Conservation (phyloP, 306 rosid genomes). For the Myrica gale region DNA sequence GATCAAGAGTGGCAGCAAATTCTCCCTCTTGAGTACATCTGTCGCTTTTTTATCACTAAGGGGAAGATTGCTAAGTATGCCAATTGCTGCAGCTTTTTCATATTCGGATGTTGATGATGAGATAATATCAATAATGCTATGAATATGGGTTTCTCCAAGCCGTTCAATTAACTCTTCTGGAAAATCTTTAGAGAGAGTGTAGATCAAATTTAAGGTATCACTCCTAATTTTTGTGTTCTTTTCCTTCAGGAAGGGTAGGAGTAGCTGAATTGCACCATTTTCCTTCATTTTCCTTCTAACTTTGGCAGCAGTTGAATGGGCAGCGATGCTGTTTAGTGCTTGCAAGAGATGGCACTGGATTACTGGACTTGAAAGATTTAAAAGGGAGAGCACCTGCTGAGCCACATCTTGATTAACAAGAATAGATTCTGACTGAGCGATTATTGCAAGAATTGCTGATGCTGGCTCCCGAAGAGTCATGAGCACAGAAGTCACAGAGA, state of each 20-base stretch:
- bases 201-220: constrained; percentile 52
- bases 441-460: constrained; percentile 79
- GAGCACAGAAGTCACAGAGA: constrained; percentile 89
- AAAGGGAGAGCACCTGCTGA: constrained; percentile 85
- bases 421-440: constrained; percentile 67
- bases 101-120: constrained; percentile 46
- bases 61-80: constrained; percentile 72
- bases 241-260: constrained; percentile 69
- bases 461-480: constrained; percentile 92
- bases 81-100: constrained; percentile 67
- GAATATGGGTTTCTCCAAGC: constrained; percentile 57
- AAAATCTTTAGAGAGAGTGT: constrained; percentile 67
- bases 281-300: constrained; percentile 71
- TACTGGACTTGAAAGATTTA: constrained; percentile 76
- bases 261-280: constrained; percentile 74
- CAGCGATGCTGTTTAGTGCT: constrained; percentile 75
- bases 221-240: constrained; percentile 46
- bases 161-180: constrained; percentile 66
- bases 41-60: constrained; percentile 59
- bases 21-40: constrained; percentile 52
- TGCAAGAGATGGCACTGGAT: constrained; percentile 71
- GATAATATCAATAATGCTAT: constrained; percentile 45
- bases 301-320: constrained; percentile 59
- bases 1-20: constrained; percentile 56
- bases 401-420: constrained; percentile 60